Evolutionary conservation across 2,329 filamentous ascomycete species (phyloP).

Genomic region (Trichoderma guizhouense): DNA sequence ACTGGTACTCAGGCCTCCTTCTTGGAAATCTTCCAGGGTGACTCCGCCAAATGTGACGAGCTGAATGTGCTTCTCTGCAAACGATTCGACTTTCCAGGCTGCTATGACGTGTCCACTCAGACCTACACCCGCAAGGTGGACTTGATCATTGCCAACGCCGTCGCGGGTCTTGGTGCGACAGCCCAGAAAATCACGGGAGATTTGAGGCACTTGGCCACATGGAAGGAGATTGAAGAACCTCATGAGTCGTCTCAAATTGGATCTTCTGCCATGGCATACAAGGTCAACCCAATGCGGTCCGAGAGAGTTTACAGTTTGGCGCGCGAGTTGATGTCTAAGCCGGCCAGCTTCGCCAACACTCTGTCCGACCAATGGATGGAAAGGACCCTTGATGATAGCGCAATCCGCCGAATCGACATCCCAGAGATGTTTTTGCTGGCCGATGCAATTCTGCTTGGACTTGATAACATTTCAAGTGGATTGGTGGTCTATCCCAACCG

Average conservation of each 20-base stretch:
- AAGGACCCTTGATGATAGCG: slow-evolving; percentile 72
- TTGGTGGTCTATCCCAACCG: slow-evolving; percentile 76
- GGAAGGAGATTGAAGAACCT: slow-evolving; percentile 75
- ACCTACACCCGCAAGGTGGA: slow-evolving; percentile 75
- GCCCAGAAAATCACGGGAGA: slow-evolving; percentile 68
- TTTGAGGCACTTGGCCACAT: slow-evolving; percentile 68
- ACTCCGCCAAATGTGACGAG: slow-evolving; percentile 47
- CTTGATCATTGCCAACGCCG: slow-evolving; percentile 69
- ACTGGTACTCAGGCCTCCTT: slow-evolving; percentile 79
- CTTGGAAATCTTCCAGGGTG: slow-evolving; percentile 45
- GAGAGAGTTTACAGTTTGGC: slow-evolving; percentile 2
- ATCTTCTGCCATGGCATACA: slow-evolving; percentile 9
- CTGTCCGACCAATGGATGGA: slow-evolving; percentile 48
- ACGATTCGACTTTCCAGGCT: slow-evolving; percentile 51
- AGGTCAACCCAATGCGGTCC: not conserved
- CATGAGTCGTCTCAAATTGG: slow-evolving; percentile 5
- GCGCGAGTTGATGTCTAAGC: slow-evolving; percentile 3
- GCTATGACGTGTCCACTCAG: slow-evolving; percentile 62
- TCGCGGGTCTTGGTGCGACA: slow-evolving; percentile 75
- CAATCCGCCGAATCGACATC: slow-evolving; percentile 29
- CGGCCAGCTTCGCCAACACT: slow-evolving; percentile 5
- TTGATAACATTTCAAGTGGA: slow-evolving; percentile 66
- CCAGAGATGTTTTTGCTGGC: slow-evolving; percentile 65
- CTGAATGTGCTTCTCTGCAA: slow-evolving; percentile 55
- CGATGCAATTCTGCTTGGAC: slow-evolving; percentile 63